Evolutionary conservation across 345 rosid species (phyloP).

Genomic region (Pistacia vera): DNA sequence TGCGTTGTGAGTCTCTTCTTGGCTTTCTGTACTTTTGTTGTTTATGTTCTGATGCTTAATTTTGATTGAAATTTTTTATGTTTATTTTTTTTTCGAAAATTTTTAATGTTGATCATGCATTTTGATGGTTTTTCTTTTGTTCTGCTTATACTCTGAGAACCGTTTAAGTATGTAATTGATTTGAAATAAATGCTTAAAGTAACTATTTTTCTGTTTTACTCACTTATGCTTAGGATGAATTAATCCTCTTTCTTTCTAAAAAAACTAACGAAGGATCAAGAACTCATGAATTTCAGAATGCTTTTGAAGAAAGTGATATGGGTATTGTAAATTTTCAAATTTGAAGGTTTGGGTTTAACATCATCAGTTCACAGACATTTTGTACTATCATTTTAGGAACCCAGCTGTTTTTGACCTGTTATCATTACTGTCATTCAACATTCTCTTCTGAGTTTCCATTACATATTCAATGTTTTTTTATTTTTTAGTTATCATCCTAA

Average conservation of each 20-base stretch:
- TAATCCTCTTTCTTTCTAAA: neutral
- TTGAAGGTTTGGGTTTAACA: neutral
- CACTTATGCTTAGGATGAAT: neutral
- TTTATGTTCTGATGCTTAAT: slow-evolving; percentile 8
- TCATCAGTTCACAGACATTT: neutral
- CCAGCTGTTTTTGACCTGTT: too few species aligned
- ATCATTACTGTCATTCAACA: too few species aligned
- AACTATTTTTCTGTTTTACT: neutral
- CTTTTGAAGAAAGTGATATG: neutral
- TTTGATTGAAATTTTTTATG: neutral
- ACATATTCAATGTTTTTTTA: too few species aligned
- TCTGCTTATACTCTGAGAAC: neutral
- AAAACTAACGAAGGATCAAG: neutral
- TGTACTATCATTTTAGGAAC: too few species aligned
- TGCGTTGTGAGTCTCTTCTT: slow-evolving; percentile 38
- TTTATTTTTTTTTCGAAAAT: too few species aligned
- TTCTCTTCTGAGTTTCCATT: too few species aligned
- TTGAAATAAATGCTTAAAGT: neutral
- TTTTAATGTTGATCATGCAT: neutral
- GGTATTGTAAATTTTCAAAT: neutral
- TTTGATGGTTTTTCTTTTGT: neutral
- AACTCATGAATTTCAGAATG: neutral
- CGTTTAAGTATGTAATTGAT: neutral
- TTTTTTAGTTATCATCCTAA: too few species aligned
- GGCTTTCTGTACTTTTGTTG: neutral